Conservation (phyloP, 768 basidiomycete genomes). For the Kwoniella europaea region DNA sequence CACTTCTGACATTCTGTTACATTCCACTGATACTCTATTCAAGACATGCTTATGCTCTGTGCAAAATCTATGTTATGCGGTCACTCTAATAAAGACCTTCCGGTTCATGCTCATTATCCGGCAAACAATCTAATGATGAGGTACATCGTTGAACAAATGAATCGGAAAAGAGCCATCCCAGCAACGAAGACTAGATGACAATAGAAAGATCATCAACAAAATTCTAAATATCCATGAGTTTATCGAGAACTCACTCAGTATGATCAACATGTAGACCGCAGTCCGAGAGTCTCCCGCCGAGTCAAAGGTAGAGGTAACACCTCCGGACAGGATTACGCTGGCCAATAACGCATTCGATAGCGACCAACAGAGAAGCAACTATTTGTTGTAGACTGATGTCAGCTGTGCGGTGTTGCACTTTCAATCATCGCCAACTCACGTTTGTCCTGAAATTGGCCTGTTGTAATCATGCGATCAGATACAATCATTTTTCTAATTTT, state of each 20-base stretch:
- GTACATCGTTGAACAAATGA: slow-evolving; percentile 67
- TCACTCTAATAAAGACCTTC: not conserved
- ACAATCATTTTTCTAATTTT: not conserved
- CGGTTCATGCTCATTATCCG: slow-evolving; percentile 21
- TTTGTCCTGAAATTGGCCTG: slow-evolving; percentile 57
- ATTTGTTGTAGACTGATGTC: not conserved
- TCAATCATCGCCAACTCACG: slow-evolving; percentile 25
- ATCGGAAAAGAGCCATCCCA: slow-evolving; percentile 62
- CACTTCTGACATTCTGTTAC: too few relatives aligned
- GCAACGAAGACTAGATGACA: slow-evolving; percentile 52
- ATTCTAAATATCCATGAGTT: too few relatives aligned
- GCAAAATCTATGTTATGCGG: not conserved
- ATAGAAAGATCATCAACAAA: not conserved
- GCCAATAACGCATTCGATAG: slow-evolving; percentile 57
- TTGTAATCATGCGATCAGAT: not conserved
- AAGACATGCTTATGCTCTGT: not conserved
- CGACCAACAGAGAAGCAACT: slow-evolving; percentile 56
- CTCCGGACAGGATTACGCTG: slow-evolving; percentile 54
- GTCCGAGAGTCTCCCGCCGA: slow-evolving; percentile 34
- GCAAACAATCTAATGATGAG: slow-evolving; percentile 51
- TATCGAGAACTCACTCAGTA: slow-evolving; percentile 41
- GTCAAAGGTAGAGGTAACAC: slow-evolving; percentile 39
- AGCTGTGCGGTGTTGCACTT: not conserved
- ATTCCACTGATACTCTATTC: too few relatives aligned
- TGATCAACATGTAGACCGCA: slow-evolving; percentile 54